Evolutionary conservation across 768 basidiomycete genomes (phyloP).

Genomic region (Tulasnella sp.): DNA sequence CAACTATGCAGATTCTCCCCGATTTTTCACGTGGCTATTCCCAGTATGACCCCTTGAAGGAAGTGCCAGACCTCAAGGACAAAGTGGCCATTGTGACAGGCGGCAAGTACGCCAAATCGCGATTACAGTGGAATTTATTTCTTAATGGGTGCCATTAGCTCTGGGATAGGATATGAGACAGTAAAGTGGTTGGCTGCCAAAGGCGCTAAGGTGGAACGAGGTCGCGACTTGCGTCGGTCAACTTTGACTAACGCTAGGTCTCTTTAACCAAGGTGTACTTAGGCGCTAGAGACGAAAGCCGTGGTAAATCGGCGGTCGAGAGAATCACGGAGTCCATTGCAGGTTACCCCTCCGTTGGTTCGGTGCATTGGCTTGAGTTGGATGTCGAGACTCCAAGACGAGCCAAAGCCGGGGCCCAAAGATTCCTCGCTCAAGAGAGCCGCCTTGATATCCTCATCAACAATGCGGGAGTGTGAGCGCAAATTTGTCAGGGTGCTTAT

Average conservation of each 20-base stretch:
- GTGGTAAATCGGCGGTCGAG: slow-evolving; percentile 54
- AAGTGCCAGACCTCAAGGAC: neutral
- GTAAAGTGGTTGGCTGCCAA: slow-evolving; percentile 8
- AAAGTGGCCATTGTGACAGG: slow-evolving; percentile 18
- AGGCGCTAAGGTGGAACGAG: neutral
- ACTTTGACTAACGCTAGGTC: neutral
- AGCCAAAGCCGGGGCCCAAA: slow-evolving; percentile 55
- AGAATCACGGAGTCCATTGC: slow-evolving; percentile 46
- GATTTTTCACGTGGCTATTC: neutral
- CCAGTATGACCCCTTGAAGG: neutral
- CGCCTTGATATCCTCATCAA: slow-evolving; percentile 65
- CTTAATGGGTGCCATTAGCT: neutral
- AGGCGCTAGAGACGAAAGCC: slow-evolving; percentile 54
- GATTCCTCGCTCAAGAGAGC: slow-evolving; percentile 54
- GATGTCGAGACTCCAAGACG: slow-evolving; percentile 56
- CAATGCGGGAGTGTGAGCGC: slow-evolving; percentile 57
- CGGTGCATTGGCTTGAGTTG: slow-evolving; percentile 55
- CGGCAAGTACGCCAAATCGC: neutral
- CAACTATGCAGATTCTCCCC: slow-evolving; percentile 3
- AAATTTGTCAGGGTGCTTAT: too few species aligned
- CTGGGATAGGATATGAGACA: slow-evolving; percentile 14
- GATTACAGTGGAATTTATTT: neutral
- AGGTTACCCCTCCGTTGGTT: slow-evolving; percentile 52
- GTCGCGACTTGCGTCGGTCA: neutral
- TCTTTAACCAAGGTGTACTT: slow-evolving; percentile 48